Evolutionary conservation across 352 stramenopile genomes (phyloP), one percentile per base, ranked within the genome.

Genomic region (Pythium rishiriense): DNA sequence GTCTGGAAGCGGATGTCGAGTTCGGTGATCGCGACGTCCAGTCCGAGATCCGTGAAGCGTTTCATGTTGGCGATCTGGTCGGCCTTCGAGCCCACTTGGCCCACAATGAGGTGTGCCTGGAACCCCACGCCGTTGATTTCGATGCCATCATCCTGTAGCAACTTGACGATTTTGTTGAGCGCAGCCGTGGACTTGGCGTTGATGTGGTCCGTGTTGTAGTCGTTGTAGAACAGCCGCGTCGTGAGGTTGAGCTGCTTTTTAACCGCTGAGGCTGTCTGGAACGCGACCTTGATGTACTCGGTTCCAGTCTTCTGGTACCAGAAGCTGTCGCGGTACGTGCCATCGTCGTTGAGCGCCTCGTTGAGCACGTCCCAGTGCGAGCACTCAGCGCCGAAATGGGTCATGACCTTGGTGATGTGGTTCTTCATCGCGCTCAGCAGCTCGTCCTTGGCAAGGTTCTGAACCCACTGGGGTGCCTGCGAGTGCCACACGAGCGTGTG

Each of bases 351-450:
- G 2, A 47, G 41, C n/a, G 41, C 41, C n/a, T 47, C 41, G 41
- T 47, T 47, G 41, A 47, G 41, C 3, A 47, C 41, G 41, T 47
- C 41, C 41, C 41, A 47, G 41, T 47, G 41, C 15, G 41, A 5
- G 41, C 41, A 47, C 41, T 15, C 22, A 19, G 4, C 25, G 41
- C 41, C 41, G 10, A 47, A 47, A 19, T 47, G 41, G 41, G 41
- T 47, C 41, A 47, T 47, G 41, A 47, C 41, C 41, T 47, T 47
- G 41, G 41, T 47, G 41, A 47, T 47, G 41, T 47, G 41, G 41
- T 47, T 47, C 19, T 47, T 24, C 11, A 47, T 24, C 3, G 41
- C n/a, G 41, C 3, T 12, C 17, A 47, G 41, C 3, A 47, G 17
- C 2, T 24, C 41, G 41, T 47, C 41, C 17, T 25, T 22, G 4